phyloP scores from a whole-genome alignment of 108 stramenopile species.

The Chaetoceros muelleri region DNA sequence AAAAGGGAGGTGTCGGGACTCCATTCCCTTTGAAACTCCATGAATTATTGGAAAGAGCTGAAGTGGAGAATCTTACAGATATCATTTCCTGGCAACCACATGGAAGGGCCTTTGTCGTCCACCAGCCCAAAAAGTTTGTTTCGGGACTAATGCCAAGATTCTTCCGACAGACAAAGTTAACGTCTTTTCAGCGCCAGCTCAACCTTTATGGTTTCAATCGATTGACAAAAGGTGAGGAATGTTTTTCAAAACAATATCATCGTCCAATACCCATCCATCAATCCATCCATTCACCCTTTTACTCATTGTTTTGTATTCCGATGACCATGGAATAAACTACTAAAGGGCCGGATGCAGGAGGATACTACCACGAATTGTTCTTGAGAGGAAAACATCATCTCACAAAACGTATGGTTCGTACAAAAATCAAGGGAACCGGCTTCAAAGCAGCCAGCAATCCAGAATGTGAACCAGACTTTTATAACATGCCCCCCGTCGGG shows the following conservation, averaged over 20 bases:
- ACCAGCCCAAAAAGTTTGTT: conserved; percentile 45
- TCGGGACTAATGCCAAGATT: conserved; percentile 64
- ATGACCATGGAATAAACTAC: too few species aligned
- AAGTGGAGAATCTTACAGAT: conserved; percentile 41
- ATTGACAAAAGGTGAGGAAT: conserved; percentile 26
- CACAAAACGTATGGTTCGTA: conserved; percentile 32
- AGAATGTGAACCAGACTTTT: conserved; percentile 59
- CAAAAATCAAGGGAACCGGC: conserved; percentile 69
- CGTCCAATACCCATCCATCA: too few species aligned
- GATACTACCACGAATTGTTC: conserved; percentile 55
- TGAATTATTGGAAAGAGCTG: conserved; percentile 48
- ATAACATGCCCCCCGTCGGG: conserved; percentile 54
- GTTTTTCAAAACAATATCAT: too few species aligned
- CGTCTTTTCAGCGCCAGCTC: conserved; percentile 83
- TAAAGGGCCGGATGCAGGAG: conserved; percentile 51
- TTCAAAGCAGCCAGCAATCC: conserved; percentile 50
- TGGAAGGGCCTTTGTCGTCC: conserved; percentile 50
- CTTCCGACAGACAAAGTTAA: conserved; percentile 82
- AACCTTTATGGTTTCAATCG: conserved; percentile 70
- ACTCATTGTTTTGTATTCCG: too few species aligned
- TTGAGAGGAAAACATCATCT: conserved; percentile 41
- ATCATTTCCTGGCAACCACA: conserved; percentile 59
- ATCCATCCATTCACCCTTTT: too few species aligned
- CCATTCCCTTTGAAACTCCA: conserved; percentile 66
- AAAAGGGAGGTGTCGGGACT: conserved; percentile 34